phyloP scores from a whole-genome alignment of 805 yeast species.

The Clavispora vitiphila region DNA sequence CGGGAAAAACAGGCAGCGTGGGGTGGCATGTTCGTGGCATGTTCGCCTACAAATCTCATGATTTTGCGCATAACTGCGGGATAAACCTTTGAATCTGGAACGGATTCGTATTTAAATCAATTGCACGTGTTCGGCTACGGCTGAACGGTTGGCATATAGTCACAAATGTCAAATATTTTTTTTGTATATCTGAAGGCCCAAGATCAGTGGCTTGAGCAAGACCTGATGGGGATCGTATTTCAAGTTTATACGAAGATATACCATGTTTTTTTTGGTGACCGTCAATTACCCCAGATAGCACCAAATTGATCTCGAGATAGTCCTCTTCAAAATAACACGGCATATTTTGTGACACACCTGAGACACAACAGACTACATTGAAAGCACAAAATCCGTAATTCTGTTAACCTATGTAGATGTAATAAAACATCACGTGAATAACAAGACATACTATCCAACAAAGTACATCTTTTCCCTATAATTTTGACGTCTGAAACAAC shows the following conservation, averaged over 20 bases:
- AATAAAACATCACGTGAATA: background rate
- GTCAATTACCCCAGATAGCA: too few species aligned
- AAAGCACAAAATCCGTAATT: background rate
- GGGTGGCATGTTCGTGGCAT: conserved; percentile 1
- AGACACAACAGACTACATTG: background rate
- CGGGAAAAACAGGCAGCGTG: background rate
- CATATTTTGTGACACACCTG: too few species aligned
- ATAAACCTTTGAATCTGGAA: background rate
- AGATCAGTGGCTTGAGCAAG: too few species aligned
- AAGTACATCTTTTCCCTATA: background rate
- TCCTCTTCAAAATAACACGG: too few species aligned
- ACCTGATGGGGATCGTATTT: too few species aligned
- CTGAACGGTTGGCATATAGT: too few species aligned
- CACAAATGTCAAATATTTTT: too few species aligned
- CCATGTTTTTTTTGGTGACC: too few species aligned
- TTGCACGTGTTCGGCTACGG: too few species aligned
- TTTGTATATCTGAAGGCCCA: too few species aligned
- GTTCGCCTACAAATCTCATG: background rate
- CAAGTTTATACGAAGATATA: too few species aligned
- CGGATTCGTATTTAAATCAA: background rate
- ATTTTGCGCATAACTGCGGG: background rate
- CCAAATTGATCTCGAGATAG: too few species aligned
- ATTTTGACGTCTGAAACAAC: background rate
- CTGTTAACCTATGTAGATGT: background rate
- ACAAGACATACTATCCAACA: background rate